These are phyloP conservation scores for Metschnikowia lochheadii DNA, from an alignment of 805 yeast species.

Conservation along the genomic window DNA sequence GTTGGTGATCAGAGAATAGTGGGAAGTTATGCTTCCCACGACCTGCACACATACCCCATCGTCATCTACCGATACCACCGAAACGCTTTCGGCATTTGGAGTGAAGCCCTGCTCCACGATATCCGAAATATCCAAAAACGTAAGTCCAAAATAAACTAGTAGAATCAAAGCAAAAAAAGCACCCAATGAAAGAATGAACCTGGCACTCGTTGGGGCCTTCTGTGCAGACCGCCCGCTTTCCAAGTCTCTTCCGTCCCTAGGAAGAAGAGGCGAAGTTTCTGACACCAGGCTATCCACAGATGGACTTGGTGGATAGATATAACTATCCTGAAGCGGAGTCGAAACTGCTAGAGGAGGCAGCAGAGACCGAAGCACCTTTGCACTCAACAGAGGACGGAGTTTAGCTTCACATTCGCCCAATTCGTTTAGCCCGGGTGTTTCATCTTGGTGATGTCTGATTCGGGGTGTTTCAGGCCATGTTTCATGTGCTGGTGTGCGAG, in stretches of 20 bases:
- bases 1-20: slow-evolving; percentile 26
- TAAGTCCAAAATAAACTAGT: not conserved
- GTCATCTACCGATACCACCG: slow-evolving; percentile 19
- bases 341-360: slow-evolving; percentile 5
- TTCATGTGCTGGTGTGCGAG: not conserved
- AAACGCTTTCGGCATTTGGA: slow-evolving; percentile 22
- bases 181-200: not conserved
- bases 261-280: slow-evolving; percentile 7
- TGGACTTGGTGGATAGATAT: not conserved
- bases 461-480: not conserved
- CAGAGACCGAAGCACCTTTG: not conserved
- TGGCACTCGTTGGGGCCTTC: not conserved
- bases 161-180: not conserved
- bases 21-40: slow-evolving; percentile 21
- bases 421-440: too few species aligned
- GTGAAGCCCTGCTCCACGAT: slow-evolving; percentile 20
- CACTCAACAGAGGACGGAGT: not conserved
- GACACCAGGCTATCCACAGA: not conserved
- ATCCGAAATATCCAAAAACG: slow-evolving; percentile 1
- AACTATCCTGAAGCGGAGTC: not conserved
- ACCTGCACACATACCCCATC: slow-evolving; percentile 29
- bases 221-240: slow-evolving; percentile 3
- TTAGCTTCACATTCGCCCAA: not conserved
- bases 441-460: too few species aligned
- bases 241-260: not conserved